Evolutionary conservation across 768 basidiomycete species (phyloP), one percentile per base, ranked within the genome.

Genomic region (Amylocystis lapponica): DNA sequence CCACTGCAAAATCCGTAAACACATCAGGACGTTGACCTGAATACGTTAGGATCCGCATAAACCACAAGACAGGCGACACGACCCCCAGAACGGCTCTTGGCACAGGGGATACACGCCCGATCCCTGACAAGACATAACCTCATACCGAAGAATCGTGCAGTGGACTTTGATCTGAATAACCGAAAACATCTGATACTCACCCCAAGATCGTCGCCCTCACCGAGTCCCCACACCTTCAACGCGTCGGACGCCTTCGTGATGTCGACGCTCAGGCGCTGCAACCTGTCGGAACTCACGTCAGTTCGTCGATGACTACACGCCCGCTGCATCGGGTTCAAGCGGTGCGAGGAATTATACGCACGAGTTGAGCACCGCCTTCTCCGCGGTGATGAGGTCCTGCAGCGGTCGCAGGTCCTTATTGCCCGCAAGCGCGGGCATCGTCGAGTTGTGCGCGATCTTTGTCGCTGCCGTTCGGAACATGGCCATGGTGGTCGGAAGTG

Each of bases 401-500:
- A 96, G 67, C 0, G 82, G 78, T 21, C 83, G 68, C 3, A 93
- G 65, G 59, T 94, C 92, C 54, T 81, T 79, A 60, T 90, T 92
- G n/a, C 48, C 72, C 14, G 70, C 67, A 4, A 89, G 63, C 0
- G 79, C 70, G 32, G 91, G 85, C 5, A 93, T 68, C 3, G 87
- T 85, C 1, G 89, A 82, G 57, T 90, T 92, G 63, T 95, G 92
- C 2, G 92, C 92, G 61, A 95, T 76, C 64, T 82, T 89, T 27
- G 83, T 79, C 53, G 85, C 83, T 25, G 83, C 83, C 13, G 71
- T 72, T 66, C 73, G 84, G 71, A 90, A 86, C 87, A 90, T 90
- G 11, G 34, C 10, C 20, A 9, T n/a, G n/a, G 29, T 9, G 29
- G 9, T 9, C 29, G 29, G 29, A 30, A n/a, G n/a, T 30, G n/a